Evolutionary conservation across 2,329 filamentous ascomycete species (phyloP).

Genomic region (Atkinsonella hypoxylon): DNA sequence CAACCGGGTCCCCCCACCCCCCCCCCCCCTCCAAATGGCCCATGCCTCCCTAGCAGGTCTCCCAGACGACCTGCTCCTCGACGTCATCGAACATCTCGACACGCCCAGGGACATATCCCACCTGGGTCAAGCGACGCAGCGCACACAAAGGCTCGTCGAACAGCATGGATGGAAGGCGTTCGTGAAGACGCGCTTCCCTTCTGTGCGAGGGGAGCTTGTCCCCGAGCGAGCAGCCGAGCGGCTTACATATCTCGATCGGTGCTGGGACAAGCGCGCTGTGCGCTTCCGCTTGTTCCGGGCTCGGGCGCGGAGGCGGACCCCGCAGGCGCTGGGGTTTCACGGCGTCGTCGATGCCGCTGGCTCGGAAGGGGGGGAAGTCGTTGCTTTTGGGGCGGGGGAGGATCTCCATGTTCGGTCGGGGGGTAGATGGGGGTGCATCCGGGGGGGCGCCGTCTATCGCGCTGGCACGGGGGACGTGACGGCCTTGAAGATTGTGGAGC

Average conservation of each 20-base stretch:
- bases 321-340: constrained; percentile 29
- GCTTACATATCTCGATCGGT: constrained; percentile 37
- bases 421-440: constrained; percentile 24
- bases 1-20: no score
- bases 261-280: constrained; percentile 39
- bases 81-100: constrained; percentile 34
- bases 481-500: constrained; percentile 31
- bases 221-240: constrained; percentile 26
- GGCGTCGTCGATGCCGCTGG: constrained; percentile 39
- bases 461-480: constrained; percentile 38
- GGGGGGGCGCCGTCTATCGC: constrained; percentile 28
- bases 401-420: constrained; percentile 33
- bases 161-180: constrained; percentile 39
- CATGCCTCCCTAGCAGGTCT: constrained; percentile 27
- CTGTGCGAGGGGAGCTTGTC: constrained; percentile 15
- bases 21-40: no score
- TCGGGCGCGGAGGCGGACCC: constrained; percentile 12
- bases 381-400: constrained; percentile 40
- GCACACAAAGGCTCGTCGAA: constrained; percentile 26
- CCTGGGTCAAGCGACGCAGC: constrained; percentile 27
- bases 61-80: constrained; percentile 38
- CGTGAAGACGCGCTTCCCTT: constrained; percentile 31
- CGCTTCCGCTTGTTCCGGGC: constrained; percentile 18
- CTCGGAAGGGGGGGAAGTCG: no score
- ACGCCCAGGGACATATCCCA: constrained; percentile 35